Evolutionary conservation across 331 rosid genomes (phyloP).

Genomic region (Ulmus americana): DNA sequence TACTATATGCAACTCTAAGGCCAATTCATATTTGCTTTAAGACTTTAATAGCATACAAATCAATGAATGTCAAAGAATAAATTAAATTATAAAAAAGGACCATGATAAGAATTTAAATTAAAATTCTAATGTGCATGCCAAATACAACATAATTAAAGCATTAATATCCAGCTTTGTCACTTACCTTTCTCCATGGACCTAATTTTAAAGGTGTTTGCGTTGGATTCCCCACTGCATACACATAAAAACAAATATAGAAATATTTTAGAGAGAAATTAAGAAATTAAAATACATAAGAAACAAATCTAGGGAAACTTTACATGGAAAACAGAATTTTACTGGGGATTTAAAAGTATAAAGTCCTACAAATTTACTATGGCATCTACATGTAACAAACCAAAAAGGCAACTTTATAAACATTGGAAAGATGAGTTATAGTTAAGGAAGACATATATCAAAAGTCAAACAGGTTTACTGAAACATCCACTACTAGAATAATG

Average conservation of each 20-base stretch:
- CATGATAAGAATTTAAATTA: not conserved
- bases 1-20: not conserved
- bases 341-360: not conserved
- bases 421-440: too few species aligned
- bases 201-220: slow-evolving; percentile 35
- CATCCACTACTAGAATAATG: too few species aligned
- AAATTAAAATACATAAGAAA: not conserved
- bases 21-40: too few species aligned
- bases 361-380: too few species aligned
- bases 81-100: not conserved
- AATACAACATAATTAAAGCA: not conserved
- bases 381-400: too few species aligned
- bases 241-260: not conserved
- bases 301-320: not conserved
- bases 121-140: not conserved
- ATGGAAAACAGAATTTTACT: not conserved
- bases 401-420: too few species aligned
- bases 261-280: not conserved
- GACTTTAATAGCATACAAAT: not conserved
- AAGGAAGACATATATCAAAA: too few species aligned
- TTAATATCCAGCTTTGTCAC: slow-evolving; percentile 10
- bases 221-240: slow-evolving; percentile 24
- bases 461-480: too few species aligned
- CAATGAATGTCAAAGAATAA: not conserved
- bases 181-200: slow-evolving; percentile 54